A percentile compares a stretch with the other conserved stretches of the same genome.
These are phyloP conservation scores for Agaricales sp. DNA, from an alignment of 1,284 basidiomycete genomes.

Conservation along the genomic window DNA sequence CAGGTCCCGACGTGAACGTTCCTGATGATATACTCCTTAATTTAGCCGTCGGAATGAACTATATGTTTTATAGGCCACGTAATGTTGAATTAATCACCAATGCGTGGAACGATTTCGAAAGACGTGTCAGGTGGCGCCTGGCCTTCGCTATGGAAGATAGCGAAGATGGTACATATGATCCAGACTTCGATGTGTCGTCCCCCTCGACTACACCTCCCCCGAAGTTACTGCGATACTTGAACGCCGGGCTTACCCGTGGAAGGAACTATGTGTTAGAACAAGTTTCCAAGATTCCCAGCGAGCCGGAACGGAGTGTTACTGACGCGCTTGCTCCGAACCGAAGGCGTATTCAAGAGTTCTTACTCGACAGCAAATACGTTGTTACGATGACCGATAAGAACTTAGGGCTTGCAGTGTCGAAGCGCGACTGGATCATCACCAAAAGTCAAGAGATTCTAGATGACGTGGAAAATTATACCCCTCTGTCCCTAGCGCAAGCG, in stretches of 20 bases:
- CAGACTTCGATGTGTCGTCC: slow-evolving; percentile 14
- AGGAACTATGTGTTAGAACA: slow-evolving; percentile 10
- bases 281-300: slow-evolving; percentile 13
- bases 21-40: too few species aligned
- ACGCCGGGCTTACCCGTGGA: slow-evolving; percentile 13
- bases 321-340: slow-evolving; percentile 7
- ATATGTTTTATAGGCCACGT: slow-evolving; percentile 11
- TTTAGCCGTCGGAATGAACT: slow-evolving; percentile 16
- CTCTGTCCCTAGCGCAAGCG: not conserved
- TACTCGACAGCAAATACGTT: slow-evolving; percentile 13
- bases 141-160: slow-evolving; percentile 4
- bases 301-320: slow-evolving; percentile 6
- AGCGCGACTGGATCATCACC: slow-evolving; percentile 16
- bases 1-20: too few species aligned
- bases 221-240: slow-evolving; percentile 12
- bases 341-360: slow-evolving; percentile 10
- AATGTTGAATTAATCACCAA: slow-evolving; percentile 8
- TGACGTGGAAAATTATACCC: slow-evolving; percentile 6
- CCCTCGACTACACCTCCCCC: not conserved
- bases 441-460: slow-evolving; percentile 11
- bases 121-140: slow-evolving; percentile 10
- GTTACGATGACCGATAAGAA: slow-evolving; percentile 18
- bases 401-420: slow-evolving; percentile 15
- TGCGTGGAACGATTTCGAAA: slow-evolving; percentile 14
- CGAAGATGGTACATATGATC: slow-evolving; percentile 13